Evolutionary conservation across 1,139 yeast genomes (phyloP), one percentile per base, ranked within the genome.

Genomic region (Candida frijolesensis): DNA sequence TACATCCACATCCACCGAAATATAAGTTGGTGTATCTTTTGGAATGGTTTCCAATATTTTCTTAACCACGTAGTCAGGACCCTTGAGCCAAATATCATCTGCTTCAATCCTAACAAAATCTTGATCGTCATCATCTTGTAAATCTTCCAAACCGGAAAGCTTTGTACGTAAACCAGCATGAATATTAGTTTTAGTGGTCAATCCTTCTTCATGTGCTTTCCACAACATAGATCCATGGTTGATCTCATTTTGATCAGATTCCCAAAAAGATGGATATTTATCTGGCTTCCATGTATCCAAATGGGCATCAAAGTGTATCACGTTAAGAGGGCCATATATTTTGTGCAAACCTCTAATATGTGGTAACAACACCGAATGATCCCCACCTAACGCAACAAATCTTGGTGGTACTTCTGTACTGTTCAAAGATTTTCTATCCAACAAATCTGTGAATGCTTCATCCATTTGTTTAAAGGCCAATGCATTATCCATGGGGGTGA

Each of bases 141-240:
- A 84, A 65, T 87, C 95, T 51, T 71, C 83, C 15, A 70, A 62
- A 3, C 89, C 89, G 0, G 84, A 74, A 35, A 87, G 68, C 60
- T 89, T 81, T 1, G 94, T 85, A 58, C 94, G 77, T 42, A 87
- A 66, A 0, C 94, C 94, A 35, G 87, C 87, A 60, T 87, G 94
- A 45, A 85, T 74, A 60, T 87, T 85, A 45, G 78, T 67, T 44
- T 71, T 69, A 42, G 82, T 72, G 33, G 85, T 74, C 46, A 87
- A 70, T 0, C 87, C 89, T 63, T 87, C 92, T 53, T 84, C 72
- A 44, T 74, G 70, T 2, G 94, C 95, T 71, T 83, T 77, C 91
- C 92, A 87, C 40, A 87, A 74, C 92, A 87, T 86, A 14, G 92
- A 83, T 2, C 95, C 95, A 62, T 87, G 95, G 43, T 85, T 87